phyloP scores from a whole-genome alignment of 2,329 filamentous ascomycete species.

The Penicillium hesseltinei region DNA sequence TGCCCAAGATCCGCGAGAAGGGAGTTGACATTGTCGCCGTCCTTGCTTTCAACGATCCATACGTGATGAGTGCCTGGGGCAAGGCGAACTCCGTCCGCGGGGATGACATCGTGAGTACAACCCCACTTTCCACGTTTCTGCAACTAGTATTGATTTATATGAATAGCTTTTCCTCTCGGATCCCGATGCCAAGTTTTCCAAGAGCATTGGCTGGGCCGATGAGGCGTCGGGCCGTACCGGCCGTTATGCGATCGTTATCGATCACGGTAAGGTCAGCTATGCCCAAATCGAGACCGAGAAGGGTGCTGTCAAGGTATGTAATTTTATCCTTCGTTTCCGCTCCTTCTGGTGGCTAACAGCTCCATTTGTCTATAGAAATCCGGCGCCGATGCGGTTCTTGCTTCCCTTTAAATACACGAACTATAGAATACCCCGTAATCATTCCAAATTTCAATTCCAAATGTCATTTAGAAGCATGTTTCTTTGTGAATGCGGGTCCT shows the following conservation, averaged over 20 bases:
- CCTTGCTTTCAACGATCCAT: slow-evolving; percentile 78
- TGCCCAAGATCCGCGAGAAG: slow-evolving; percentile 68
- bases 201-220: slow-evolving; percentile 70
- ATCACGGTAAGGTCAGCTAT: slow-evolving; percentile 77
- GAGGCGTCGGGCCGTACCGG: slow-evolving; percentile 60
- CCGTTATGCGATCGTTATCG: slow-evolving; percentile 75
- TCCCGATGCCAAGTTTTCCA: slow-evolving; percentile 66
- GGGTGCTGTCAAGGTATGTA: slow-evolving; percentile 33
- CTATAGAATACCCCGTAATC: not conserved
- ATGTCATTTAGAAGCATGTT: not conserved
- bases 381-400: slow-evolving; percentile 35
- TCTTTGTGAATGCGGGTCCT: too few species aligned
- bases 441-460: not conserved
- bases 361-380: slow-evolving; percentile 26
- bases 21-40: slow-evolving; percentile 77
- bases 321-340: not conserved
- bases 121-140: not conserved
- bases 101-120: slow-evolving; percentile 57
- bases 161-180: slow-evolving; percentile 71
- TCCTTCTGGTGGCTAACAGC: not conserved
- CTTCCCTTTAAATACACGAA: slow-evolving; percentile 25
- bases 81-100: slow-evolving; percentile 77
- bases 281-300: slow-evolving; percentile 65
- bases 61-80: slow-evolving; percentile 82
- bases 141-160: not conserved